Conservation (phyloP, 2,329 filamentous ascomycete species). For the Calonectria multiphialidica region DNA sequence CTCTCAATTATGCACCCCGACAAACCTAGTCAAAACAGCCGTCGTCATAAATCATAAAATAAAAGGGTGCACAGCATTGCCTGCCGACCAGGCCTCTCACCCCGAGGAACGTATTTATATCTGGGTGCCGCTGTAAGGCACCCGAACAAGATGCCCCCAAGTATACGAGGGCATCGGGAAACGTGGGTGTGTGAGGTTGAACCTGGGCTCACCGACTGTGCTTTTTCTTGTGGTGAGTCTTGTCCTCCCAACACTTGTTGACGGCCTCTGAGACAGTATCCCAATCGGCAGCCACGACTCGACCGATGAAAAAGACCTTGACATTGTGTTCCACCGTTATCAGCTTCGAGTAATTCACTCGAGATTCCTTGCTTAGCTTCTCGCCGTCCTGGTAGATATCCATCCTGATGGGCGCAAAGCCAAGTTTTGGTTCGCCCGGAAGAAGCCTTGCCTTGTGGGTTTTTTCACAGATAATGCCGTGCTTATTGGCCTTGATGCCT, state of each 20-base stretch:
- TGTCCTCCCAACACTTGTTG: conserved; percentile 62
- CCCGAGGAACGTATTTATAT: conserved; percentile 48
- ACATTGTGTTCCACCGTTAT: conserved; percentile 69
- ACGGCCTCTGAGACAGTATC: conserved; percentile 58
- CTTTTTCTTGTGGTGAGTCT: conserved; percentile 51
- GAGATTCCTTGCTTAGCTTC: conserved; percentile 61
- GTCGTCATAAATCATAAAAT: conserved; percentile 30
- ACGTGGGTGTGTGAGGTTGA: conserved; percentile 38
- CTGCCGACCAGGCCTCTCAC: conserved; percentile 27
- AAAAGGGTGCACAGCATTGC: conserved; percentile 35
- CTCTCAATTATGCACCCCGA: neutral
- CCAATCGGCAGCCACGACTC: conserved; percentile 54
- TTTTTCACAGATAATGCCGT: conserved; percentile 63
- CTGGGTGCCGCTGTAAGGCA: conserved; percentile 34
- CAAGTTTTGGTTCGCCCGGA: conserved; percentile 59
- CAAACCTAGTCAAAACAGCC: conserved; percentile 11
- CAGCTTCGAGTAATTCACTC: conserved; percentile 70
- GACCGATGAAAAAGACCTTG: conserved; percentile 69
- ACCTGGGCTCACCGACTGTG: conserved; percentile 32
- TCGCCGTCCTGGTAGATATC: conserved; percentile 58
- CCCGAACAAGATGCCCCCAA: conserved; percentile 34
- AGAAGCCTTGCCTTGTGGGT: conserved; percentile 49
- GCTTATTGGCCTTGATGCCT: conserved; percentile 64
- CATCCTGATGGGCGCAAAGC: conserved; percentile 60
- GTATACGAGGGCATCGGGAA: conserved; percentile 33